These are phyloP conservation scores for Staphylotrichum longicolle DNA, from an alignment of 495 filamentous ascomycete species.

Conservation along the genomic window DNA sequence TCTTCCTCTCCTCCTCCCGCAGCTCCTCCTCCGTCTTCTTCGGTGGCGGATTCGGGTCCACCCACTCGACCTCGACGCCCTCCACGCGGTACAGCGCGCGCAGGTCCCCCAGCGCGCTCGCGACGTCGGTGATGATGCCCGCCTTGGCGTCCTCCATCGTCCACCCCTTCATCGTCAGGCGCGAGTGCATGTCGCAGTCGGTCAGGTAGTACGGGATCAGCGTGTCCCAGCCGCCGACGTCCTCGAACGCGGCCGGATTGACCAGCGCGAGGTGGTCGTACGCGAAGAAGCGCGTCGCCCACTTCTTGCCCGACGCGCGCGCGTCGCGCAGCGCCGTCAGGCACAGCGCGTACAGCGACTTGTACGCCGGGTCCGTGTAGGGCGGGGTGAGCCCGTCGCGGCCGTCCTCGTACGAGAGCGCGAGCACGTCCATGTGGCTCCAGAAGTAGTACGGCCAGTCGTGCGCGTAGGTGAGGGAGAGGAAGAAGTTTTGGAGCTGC, in stretches of 20 bases:
- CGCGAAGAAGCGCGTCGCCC: slow-evolving; percentile 55
- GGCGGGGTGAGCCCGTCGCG: slow-evolving; percentile 31
- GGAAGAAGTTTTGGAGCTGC: slow-evolving; percentile 63
- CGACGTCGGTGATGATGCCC: slow-evolving; percentile 56
- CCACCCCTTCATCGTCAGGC: slow-evolving; percentile 53
- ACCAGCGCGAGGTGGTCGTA: slow-evolving; percentile 61
- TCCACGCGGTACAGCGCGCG: slow-evolving; percentile 48
- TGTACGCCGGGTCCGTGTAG: slow-evolving; percentile 39
- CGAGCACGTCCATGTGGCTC: slow-evolving; percentile 57
- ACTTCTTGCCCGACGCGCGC: slow-evolving; percentile 33
- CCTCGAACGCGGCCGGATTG: slow-evolving; percentile 51
- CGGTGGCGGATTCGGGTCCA: slow-evolving; percentile 42
- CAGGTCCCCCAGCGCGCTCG: slow-evolving; percentile 45
- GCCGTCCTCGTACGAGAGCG: slow-evolving; percentile 52
- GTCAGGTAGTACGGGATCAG: slow-evolving; percentile 60
- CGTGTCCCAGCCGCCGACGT: slow-evolving; percentile 60
- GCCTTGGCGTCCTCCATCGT: slow-evolving; percentile 44
- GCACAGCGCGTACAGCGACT: slow-evolving; percentile 49
- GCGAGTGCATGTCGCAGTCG: slow-evolving; percentile 59
- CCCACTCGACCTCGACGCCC: slow-evolving; percentile 32
- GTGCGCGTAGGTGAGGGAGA: slow-evolving; percentile 53
- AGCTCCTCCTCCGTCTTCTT: slow-evolving; percentile 21
- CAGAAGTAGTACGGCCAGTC: slow-evolving; percentile 60
- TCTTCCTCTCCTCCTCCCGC: slow-evolving; percentile 16
- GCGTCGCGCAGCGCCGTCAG: slow-evolving; percentile 43